Conservation (phyloP, 768 basidiomycete species). For the Boletus rubroflammeus region DNA sequence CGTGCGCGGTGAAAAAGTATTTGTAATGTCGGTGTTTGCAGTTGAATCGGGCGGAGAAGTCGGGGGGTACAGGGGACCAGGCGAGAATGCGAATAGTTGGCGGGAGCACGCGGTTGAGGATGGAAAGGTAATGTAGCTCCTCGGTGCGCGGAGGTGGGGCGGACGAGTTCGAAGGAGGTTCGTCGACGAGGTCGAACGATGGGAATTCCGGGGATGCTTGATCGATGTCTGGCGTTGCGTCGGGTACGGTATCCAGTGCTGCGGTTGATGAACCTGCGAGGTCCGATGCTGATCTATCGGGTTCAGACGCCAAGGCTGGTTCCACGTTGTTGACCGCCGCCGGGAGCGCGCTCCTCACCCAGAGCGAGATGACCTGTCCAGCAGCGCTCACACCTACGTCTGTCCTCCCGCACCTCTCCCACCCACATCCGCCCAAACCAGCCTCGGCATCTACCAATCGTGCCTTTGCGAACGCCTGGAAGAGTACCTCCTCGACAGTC, state of each 20-base stretch:
- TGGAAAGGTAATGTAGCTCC: constrained; percentile 73
- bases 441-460: constrained; percentile 69
- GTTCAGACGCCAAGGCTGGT: background rate
- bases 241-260: background rate
- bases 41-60: constrained; percentile 86
- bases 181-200: constrained; percentile 35
- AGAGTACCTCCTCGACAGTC: constrained; percentile 87
- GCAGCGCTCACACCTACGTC: constrained; percentile 94
- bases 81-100: constrained; percentile 86
- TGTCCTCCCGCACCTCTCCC: constrained; percentile 90
- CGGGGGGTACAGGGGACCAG: constrained; percentile 82
- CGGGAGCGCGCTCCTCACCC: constrained; percentile 72
- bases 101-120: constrained; percentile 87
- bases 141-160: constrained; percentile 25
- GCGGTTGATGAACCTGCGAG: background rate
- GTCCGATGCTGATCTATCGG: constrained; percentile 10
- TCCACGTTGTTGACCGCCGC: constrained; percentile 5
- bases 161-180: constrained; percentile 36
- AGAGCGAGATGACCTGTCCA: constrained; percentile 89
- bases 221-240: constrained; percentile 5
- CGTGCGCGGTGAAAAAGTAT: constrained; percentile 81
- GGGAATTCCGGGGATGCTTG: constrained; percentile 12
- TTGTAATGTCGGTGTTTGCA: constrained; percentile 93
- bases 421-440: constrained; percentile 84
- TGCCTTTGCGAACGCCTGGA: constrained; percentile 73